phyloP scores from a whole-genome alignment of 2,329 filamentous ascomycete species.

The Plectosphaerella cucumerina region DNA sequence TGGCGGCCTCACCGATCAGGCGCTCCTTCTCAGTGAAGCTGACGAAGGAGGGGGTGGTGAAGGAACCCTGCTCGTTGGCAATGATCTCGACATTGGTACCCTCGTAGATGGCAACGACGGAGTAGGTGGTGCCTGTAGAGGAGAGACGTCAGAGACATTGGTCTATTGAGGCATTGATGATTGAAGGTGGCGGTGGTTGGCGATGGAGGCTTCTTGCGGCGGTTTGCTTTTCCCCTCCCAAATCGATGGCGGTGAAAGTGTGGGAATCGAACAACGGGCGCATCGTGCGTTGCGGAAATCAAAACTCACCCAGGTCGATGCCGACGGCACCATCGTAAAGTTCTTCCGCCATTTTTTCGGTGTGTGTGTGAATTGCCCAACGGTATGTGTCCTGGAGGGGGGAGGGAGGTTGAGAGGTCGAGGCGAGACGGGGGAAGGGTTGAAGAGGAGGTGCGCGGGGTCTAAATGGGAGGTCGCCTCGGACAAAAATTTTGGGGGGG shows the following conservation, averaged over 20 bases:
- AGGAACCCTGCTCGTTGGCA: conserved; percentile 99
- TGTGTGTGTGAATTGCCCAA: conserved; percentile 7
- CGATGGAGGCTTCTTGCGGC: not conserved
- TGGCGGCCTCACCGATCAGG: conserved; percentile 97
- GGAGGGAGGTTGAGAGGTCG: conserved; percentile 8
- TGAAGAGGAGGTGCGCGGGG: conserved; percentile 11
- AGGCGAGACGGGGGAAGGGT: conserved; percentile 6
- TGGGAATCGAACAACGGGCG: not conserved
- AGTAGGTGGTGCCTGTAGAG: conserved; percentile 90
- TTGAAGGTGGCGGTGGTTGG: not conserved
- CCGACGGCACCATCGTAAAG: conserved; percentile 99
- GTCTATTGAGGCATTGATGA: not conserved
- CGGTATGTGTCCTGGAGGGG: conserved; percentile 7
- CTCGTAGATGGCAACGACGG: conserved; percentile 99
- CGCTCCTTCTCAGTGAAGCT: conserved; percentile 99
- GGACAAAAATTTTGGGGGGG: conserved; percentile 7
- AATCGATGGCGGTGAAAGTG: not conserved
- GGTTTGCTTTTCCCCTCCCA: not conserved
- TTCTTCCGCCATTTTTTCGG: conserved; percentile 86
- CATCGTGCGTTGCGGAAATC: not conserved
- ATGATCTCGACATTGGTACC: conserved; percentile 99
- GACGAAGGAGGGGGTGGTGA: conserved; percentile 98
- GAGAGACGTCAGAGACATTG: conserved; percentile 14
- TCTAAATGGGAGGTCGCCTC: conserved; percentile 9
- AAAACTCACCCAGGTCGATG: conserved; percentile 91